These are phyloP conservation scores for Termitomyces sp. DNA, from an alignment of 768 basidiomycete genomes.

Conservation along the genomic window DNA sequence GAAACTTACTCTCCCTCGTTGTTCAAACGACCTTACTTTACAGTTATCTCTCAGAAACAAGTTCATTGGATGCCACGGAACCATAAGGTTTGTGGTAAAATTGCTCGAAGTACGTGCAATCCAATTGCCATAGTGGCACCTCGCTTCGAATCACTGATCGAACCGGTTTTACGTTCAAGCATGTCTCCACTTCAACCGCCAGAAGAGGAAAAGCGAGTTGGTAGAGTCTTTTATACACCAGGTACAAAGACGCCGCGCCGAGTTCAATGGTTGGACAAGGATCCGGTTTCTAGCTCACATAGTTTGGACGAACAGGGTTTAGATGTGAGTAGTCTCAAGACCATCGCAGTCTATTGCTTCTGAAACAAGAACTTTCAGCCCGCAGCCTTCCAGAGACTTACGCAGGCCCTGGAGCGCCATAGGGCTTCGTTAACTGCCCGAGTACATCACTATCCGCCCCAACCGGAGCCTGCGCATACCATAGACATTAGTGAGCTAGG, in stretches of 20 bases:
- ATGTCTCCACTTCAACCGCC: constrained; percentile 8
- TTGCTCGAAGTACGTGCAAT: not conserved
- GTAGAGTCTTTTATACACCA: constrained; percentile 10
- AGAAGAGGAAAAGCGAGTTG: constrained; percentile 6
- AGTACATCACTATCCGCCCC: constrained; percentile 29
- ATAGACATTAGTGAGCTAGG: constrained; percentile 6
- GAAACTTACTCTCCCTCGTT: not conserved
- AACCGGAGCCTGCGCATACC: constrained; percentile 9
- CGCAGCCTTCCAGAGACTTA: constrained; percentile 39
- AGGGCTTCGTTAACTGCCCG: constrained; percentile 23
- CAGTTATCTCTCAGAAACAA: not conserved
- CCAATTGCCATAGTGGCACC: not conserved
- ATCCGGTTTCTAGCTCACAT: constrained; percentile 23
- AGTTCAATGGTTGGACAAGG: constrained; percentile 47
- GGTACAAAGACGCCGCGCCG: constrained; percentile 47
- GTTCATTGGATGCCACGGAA: not conserved
- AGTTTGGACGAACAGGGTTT: constrained; percentile 52
- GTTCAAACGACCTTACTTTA: not conserved
- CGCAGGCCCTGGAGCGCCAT: constrained; percentile 50
- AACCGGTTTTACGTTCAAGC: not conserved
- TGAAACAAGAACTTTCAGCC: constrained; percentile 29
- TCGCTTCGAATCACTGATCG: not conserved
- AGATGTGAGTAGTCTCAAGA: constrained; percentile 36
- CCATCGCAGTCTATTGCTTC: not conserved
- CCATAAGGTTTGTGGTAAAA: not conserved